Base-by-base conservation (phyloP, 2,329 filamentous ascomycete genomes). In the Penicillium sp. region DNA sequence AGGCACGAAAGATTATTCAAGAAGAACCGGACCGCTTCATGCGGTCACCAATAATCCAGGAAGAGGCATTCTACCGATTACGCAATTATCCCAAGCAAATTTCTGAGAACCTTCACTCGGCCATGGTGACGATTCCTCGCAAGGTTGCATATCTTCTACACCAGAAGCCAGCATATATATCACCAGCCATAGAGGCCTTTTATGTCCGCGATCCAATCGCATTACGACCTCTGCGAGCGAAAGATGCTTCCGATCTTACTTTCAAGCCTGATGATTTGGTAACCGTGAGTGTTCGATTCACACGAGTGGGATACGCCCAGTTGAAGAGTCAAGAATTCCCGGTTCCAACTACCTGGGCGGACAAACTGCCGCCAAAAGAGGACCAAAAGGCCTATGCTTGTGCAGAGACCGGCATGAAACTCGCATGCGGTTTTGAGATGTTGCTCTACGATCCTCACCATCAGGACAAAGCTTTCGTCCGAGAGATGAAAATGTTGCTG, bases 391-490 rank as follows among this genome's bases (percentile, higher is more conserved):
- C 46, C 44, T 48, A 60, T 65, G 34, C 53, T 67, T 45, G 70
- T 32, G 66, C 71, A 1, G 83, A 90, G 39, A 69, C 84, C 27
- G 89, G 89, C 8, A 90, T 95, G 82, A 96, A 96, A 59, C 65
- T 96, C 7, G 77, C 86, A 0, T 88, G 83, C 51, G 92, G 90
- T 0, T 88, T 95, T 54, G 90, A 98, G 64, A 92, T 96, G 75
- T 72, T 96, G 32, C 67, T 87, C 0, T 69, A 70, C 7, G 79
- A 84, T 49, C 74, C 79, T 1, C 74, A 82, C 26, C 80, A 82
- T 42, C 78, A 76, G 47, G 79, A 86, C 48, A 84, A 76, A 48
- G 74, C 80, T 6, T 64, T 75, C 0, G 82, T 85, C 3, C 74
- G 86, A 23, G 87, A 94, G 61, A 77, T 95, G 23, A 77, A 78